These are phyloP conservation scores for Wallacemonas collosoma DNA, from an alignment of 208 protist genomes.

Conservation along the genomic window DNA sequence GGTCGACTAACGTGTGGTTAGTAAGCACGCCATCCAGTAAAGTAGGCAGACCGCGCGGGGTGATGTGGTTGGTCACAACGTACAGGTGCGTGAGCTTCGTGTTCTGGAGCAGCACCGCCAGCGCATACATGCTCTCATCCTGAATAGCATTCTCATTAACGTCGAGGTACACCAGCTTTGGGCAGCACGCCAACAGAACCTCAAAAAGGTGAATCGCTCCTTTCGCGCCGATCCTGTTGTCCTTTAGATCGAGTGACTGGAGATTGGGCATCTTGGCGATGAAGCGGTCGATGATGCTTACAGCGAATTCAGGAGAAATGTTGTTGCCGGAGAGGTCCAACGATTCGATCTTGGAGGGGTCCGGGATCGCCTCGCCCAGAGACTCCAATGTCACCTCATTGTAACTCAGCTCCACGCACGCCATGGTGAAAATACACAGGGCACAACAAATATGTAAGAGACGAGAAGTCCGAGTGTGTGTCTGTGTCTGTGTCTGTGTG, in stretches of 20 bases:
- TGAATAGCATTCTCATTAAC: constrained; percentile 86
- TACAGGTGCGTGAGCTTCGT: constrained; percentile 56
- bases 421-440: constrained; percentile 15
- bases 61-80: constrained; percentile 81
- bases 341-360: constrained; percentile 44
- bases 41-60: constrained; percentile 67
- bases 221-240: constrained; percentile 76
- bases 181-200: constrained; percentile 58
- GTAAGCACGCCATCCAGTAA: constrained; percentile 72
- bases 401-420: constrained; percentile 61
- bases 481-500: too few species aligned
- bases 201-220: constrained; percentile 67
- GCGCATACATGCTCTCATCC: constrained; percentile 62
- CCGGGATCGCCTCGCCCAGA: constrained; percentile 38
- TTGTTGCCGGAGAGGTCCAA: constrained; percentile 84
- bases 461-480: too few species aligned
- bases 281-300: constrained; percentile 49
- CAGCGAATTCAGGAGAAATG: constrained; percentile 52
- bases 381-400: constrained; percentile 58
- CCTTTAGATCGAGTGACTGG: constrained; percentile 76
- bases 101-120: constrained; percentile 60
- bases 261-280: constrained; percentile 67
- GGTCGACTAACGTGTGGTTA: constrained; percentile 49
- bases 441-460: neutral
- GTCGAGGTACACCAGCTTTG: constrained; percentile 68